These are phyloP conservation scores for Termitomyces sp. DNA, from an alignment of 768 basidiomycete genomes.

Conservation along the genomic window DNA sequence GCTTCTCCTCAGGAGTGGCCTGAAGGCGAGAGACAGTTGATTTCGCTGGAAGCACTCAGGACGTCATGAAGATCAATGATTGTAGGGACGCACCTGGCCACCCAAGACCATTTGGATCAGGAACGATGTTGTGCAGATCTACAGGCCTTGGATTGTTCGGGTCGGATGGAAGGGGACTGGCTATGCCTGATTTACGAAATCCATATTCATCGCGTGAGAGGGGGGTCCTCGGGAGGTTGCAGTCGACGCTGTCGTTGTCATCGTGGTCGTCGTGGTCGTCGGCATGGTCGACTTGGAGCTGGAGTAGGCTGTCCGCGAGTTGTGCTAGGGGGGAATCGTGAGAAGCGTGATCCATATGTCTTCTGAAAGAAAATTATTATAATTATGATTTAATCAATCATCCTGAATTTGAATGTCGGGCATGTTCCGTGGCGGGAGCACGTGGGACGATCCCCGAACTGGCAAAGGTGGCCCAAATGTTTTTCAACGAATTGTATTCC, in stretches of 20 bases:
- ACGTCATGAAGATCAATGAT: background rate
- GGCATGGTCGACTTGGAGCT: constrained; percentile 35
- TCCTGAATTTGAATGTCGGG: constrained; percentile 5
- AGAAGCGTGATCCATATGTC: constrained; percentile 9
- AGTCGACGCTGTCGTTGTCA: constrained; percentile 3
- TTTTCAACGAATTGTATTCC: constrained; percentile 17
- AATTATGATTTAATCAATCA: too few relatives aligned
- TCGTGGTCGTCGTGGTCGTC: constrained; percentile 9
- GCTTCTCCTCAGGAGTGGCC: constrained; percentile 71
- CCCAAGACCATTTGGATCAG: constrained; percentile 76
- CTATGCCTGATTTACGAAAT: constrained; percentile 69
- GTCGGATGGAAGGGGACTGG: constrained; percentile 48
- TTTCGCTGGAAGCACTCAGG: constrained; percentile 60
- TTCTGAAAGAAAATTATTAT: too few relatives aligned
- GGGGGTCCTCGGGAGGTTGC: constrained; percentile 20
- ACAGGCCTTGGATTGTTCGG: constrained; percentile 32
- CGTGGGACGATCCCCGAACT: constrained; percentile 10
- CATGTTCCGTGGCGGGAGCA: constrained; percentile 12
- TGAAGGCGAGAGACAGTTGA: constrained; percentile 83
- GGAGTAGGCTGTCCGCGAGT: constrained; percentile 44
- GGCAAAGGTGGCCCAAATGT: constrained; percentile 14
- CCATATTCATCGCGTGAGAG: constrained; percentile 75
- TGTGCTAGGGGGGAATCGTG: constrained; percentile 26
- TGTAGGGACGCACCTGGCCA: constrained; percentile 72
- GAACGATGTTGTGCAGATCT: constrained; percentile 34